Evolutionary conservation across 2,329 filamentous ascomycete species (phyloP), one percentile per base, ranked within the genome.

Genomic region (Apiospora aurea): DNA sequence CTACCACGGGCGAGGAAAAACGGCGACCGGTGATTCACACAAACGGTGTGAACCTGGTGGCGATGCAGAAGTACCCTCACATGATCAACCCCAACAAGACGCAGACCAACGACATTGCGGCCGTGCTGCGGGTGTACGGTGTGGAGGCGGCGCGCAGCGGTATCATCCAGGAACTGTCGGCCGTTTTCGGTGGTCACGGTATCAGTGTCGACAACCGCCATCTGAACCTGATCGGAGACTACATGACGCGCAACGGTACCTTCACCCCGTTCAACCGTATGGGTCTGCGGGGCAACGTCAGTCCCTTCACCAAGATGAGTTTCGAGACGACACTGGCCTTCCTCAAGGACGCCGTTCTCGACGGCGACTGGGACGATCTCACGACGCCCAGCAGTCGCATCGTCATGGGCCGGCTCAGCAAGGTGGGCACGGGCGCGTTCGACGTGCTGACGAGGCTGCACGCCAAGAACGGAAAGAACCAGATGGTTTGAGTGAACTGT

Each of bases 301-400:
- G 92, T 76, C 95, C 96, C 0, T 96, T 99, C 77, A 96, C 96
- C 83, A 98, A 98, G 88, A 98, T 98, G 96, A 97, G 94, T 82
- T 99, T 98, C 84, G 96, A 99, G 88, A 99, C 96, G 4, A 99
- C 96, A 2, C 89, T 98, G 51, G 92, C 93, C 0, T 98, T 98
- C 86, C 87, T 99, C 78, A 95, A 93, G 82, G 96, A 98, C 80
- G 95, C 96, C 1, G 92, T 98, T 38, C 85, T 97, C 72, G 94
- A 97, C 79, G 92, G 94, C 69, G 96, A 98, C 82, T 94, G 91
- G 87, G 96, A 99, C 82, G 93, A 96, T 78, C 85, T 99, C 73
- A 90, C 88, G 73, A 95, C 93, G 73, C 96, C 97, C 0, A 96
- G 93, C 81, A 92, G 94, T 74, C 89, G 96, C 72, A 93, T 99